Evolutionary conservation across 768 basidiomycete species (phyloP).

Genomic region (Tricholoma sp.): DNA sequence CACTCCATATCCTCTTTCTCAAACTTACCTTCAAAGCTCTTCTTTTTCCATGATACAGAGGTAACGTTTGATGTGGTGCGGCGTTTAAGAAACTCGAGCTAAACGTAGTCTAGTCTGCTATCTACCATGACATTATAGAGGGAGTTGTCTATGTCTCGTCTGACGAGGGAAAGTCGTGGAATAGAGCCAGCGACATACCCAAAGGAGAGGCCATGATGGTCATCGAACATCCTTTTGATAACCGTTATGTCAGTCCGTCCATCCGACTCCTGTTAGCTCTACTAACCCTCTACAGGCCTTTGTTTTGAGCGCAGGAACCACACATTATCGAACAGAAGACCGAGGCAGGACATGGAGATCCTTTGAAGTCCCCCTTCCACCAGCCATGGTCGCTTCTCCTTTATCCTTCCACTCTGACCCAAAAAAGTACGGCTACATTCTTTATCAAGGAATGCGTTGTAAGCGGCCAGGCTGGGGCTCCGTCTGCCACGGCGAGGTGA

Average conservation of each 20-base stretch:
- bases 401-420: too few species aligned
- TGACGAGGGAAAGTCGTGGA: too few species aligned
- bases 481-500: too few species aligned
- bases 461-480: too few species aligned
- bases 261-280: background rate
- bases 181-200: too few species aligned
- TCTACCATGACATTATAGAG: constrained; percentile 73
- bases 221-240: constrained; percentile 84
- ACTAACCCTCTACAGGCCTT: constrained; percentile 60
- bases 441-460: too few species aligned
- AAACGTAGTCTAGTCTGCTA: constrained; percentile 36
- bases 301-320: constrained; percentile 66
- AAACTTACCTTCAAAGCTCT: constrained; percentile 69
- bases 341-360: constrained; percentile 83
- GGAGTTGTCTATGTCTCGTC: constrained; percentile 72
- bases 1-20: constrained; percentile 50
- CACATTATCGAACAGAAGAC: constrained; percentile 85
- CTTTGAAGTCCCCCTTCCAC: constrained; percentile 82
- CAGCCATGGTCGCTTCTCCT: too few species aligned
- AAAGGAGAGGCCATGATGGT: too few species aligned
- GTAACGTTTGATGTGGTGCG: too few species aligned
- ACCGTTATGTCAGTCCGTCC: constrained; percentile 50
- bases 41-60: constrained; percentile 91
- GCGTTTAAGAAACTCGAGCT: constrained; percentile 4
- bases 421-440: too few species aligned